A percentile compares a stretch with the other conserved stretches of the same genome.
Evolutionary conservation across 805 yeast genomes (phyloP).

Genomic region (Teunomyces lycoperdinae): DNA sequence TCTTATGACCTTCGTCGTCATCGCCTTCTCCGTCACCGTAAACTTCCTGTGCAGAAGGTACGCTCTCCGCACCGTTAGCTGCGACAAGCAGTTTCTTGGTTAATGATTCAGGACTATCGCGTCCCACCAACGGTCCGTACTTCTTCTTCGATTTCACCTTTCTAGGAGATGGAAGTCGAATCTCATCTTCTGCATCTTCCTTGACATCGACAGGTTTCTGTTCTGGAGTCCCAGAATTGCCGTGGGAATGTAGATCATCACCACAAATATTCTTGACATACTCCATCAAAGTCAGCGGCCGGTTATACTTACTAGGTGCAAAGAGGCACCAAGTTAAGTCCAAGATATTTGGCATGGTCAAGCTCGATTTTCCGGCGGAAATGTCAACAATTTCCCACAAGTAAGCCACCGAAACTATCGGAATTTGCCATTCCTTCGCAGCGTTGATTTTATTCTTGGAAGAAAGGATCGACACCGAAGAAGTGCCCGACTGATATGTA

Average conservation of each 20-base stretch:
- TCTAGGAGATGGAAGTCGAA: slow-evolving; percentile 52
- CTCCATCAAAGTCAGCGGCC: slow-evolving; percentile 23
- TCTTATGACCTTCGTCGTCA: slow-evolving; percentile 5
- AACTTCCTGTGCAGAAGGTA: background rate
- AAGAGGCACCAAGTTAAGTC: slow-evolving; percentile 56
- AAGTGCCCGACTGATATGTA: slow-evolving; percentile 28
- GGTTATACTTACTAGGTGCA: slow-evolving; percentile 37
- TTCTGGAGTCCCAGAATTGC: background rate
- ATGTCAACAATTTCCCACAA: slow-evolving; percentile 49
- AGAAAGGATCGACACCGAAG: slow-evolving; percentile 36
- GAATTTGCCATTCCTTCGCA: slow-evolving; percentile 55
- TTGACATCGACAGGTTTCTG: background rate
- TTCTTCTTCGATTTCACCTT: slow-evolving; percentile 39
- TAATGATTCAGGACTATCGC: slow-evolving; percentile 2
- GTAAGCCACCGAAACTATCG: slow-evolving; percentile 55
- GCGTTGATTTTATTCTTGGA: slow-evolving; percentile 56
- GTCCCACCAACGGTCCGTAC: slow-evolving; percentile 49
- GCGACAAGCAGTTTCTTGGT: background rate
- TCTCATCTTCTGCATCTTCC: background rate
- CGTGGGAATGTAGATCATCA: slow-evolving; percentile 3
- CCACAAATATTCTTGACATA: slow-evolving; percentile 11
- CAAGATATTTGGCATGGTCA: slow-evolving; percentile 38
- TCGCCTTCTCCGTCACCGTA: background rate
- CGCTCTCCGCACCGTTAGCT: background rate
- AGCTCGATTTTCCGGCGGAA: slow-evolving; percentile 16